A percentile compares a stretch with the other conserved stretches of the same genome.
Conservation (phyloP, 2,329 filamentous ascomycete genomes). For the Cadophora malorum region DNA sequence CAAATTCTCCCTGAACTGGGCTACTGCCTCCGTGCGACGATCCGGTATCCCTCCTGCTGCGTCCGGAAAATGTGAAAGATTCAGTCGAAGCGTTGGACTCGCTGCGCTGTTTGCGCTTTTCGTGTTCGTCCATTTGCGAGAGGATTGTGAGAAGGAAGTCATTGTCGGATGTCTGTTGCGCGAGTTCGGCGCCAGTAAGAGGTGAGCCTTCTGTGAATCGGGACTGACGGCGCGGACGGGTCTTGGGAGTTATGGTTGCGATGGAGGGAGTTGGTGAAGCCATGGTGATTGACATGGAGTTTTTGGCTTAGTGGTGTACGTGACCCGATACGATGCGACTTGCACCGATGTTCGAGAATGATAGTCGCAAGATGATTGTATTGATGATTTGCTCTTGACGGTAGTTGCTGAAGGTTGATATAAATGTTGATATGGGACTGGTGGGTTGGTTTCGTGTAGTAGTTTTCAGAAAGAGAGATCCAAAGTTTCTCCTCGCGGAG, state of each 20-base stretch:
- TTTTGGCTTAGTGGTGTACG: neutral
- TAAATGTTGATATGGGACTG: neutral
- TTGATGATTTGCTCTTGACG: neutral
- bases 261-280: slow-evolving; percentile 9
- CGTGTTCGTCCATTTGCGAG: slow-evolving; percentile 35
- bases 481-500: neutral
- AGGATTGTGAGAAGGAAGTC: slow-evolving; percentile 27
- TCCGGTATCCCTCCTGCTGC: slow-evolving; percentile 7
- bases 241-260: slow-evolving; percentile 8
- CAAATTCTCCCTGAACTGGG: slow-evolving; percentile 9
- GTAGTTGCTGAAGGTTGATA: neutral
- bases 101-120: slow-evolving; percentile 20
- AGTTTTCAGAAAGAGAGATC: slow-evolving; percentile 7
- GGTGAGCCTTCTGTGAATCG: slow-evolving; percentile 28
- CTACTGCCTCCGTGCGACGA: slow-evolving; percentile 1
- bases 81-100: slow-evolving; percentile 29
- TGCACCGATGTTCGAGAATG: neutral
- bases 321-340: slow-evolving; percentile 1
- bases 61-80: slow-evolving; percentile 15
- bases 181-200: slow-evolving; percentile 20
- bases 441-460: slow-evolving; percentile 7
- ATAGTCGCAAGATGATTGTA: neutral
- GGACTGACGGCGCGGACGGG: slow-evolving; percentile 23
- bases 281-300: neutral
- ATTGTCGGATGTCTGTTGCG: slow-evolving; percentile 19